A percentile compares a stretch with the other conserved stretches of the same genome.
Conservation (phyloP, 179 eudicot species). For the Camellia oleifera region DNA sequence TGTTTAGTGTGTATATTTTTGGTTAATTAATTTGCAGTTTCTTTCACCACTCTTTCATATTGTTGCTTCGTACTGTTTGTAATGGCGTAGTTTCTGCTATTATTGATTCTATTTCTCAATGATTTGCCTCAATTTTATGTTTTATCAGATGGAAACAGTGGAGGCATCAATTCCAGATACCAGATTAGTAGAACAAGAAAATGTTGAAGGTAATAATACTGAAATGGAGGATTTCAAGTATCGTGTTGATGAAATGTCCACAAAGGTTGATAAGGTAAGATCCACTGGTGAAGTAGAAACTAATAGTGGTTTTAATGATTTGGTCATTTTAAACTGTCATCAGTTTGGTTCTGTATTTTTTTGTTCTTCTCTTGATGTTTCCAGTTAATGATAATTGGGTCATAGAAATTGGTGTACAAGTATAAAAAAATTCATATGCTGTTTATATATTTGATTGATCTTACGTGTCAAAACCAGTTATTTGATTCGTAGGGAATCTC, state of each 20-base stretch:
- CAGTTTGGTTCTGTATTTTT: background rate
- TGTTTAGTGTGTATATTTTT: background rate
- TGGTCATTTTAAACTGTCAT: background rate
- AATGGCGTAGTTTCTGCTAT: background rate
- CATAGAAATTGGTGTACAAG: background rate
- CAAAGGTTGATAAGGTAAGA: conserved; percentile 34
- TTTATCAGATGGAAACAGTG: conserved; percentile 22
- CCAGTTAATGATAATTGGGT: background rate
- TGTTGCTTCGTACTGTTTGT: background rate
- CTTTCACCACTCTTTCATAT: background rate
- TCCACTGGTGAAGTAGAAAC: background rate
- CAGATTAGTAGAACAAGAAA: conserved; percentile 7
- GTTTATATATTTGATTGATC: background rate
- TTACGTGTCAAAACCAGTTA: too few relatives aligned
- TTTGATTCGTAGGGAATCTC: too few relatives aligned
- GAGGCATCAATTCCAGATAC: conserved; percentile 10
- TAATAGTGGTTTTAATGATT: background rate
- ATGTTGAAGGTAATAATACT: conserved; percentile 10
- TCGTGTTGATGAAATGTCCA: conserved; percentile 30
- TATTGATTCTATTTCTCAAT: background rate
- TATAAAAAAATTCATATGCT: background rate
- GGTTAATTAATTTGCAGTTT: background rate
- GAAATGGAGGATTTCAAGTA: conserved; percentile 24
- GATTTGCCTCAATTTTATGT: background rate
- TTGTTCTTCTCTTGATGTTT: background rate